Conservation (phyloP, 495 filamentous ascomycete species). For the Lindgomyces ingoldianus region DNA sequence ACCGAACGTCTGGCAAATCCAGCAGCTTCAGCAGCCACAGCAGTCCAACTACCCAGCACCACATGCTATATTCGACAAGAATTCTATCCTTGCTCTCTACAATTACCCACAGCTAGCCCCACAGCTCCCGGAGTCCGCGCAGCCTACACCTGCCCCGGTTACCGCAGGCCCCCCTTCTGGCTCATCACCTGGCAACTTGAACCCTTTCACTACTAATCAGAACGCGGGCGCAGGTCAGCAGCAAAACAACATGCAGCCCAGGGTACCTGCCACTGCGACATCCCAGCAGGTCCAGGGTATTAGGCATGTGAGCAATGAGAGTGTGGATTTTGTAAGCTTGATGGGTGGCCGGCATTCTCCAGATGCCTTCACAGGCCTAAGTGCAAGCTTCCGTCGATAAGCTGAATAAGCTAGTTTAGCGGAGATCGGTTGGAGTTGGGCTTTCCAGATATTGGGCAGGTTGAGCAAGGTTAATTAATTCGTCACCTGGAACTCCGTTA, state of each 20-base stretch:
- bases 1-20: slow-evolving; percentile 15
- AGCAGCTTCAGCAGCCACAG: slow-evolving; percentile 33
- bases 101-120: slow-evolving; percentile 73
- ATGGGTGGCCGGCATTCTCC: slow-evolving; percentile 84
- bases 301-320: slow-evolving; percentile 80
- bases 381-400: slow-evolving; percentile 59
- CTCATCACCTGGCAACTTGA: slow-evolving; percentile 36
- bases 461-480: no score
- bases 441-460: no score
- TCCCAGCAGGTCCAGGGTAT: slow-evolving; percentile 15
- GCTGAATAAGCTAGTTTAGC: no score
- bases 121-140: slow-evolving; percentile 42
- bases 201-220: slow-evolving; percentile 41
- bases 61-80: slow-evolving; percentile 60
- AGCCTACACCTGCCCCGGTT: slow-evolving; percentile 24
- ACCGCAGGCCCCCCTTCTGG: slow-evolving; percentile 8
- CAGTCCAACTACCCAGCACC: slow-evolving; percentile 52
- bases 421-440: no score
- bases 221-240: slow-evolving; percentile 35
- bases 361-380: slow-evolving; percentile 95
- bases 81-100: slow-evolving; percentile 84
- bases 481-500: no score
- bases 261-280: slow-evolving; percentile 20
- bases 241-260: slow-evolving; percentile 15
- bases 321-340: slow-evolving; percentile 73